phyloP scores from a whole-genome alignment of 2,329 filamentous ascomycete genomes.

The Immersiporthe knoxdaviesiana region DNA sequence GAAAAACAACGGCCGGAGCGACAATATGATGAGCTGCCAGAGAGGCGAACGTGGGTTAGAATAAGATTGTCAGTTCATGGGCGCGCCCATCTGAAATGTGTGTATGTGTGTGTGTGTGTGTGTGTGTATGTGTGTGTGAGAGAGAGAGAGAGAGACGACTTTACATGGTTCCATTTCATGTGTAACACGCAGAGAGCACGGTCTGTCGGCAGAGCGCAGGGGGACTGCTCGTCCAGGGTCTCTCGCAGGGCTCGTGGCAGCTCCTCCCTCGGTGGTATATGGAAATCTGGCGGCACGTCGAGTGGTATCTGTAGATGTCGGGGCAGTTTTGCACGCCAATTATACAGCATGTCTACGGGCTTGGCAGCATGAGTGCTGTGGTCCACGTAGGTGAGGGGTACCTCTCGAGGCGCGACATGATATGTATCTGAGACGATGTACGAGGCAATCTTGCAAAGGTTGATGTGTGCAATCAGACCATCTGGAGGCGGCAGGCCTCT shows the following conservation, averaged over 20 bases:
- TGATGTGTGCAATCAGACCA: constrained; percentile 51
- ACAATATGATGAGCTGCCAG: constrained; percentile 51
- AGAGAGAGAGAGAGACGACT: constrained; percentile 1
- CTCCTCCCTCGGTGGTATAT: background rate
- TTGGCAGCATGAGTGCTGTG: constrained; percentile 41
- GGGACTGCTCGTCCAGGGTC: background rate
- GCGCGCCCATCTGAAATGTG: background rate
- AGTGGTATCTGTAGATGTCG: constrained; percentile 40
- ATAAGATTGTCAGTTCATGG: constrained; percentile 8
- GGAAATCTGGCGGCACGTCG: constrained; percentile 38
- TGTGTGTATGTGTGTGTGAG: too few relatives aligned
- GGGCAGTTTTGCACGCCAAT: constrained; percentile 34
- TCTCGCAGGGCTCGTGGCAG: constrained; percentile 35
- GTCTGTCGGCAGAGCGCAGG: constrained; percentile 35
- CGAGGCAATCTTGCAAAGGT: constrained; percentile 51
- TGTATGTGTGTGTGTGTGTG: too few relatives aligned
- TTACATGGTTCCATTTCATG: constrained; percentile 52
- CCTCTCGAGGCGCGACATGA: constrained; percentile 39
- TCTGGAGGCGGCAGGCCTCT: constrained; percentile 49
- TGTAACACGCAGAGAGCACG: constrained; percentile 50
- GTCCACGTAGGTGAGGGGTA: background rate
- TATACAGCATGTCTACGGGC: constrained; percentile 46
- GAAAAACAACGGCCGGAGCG: constrained; percentile 53
- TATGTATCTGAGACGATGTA: constrained; percentile 54
- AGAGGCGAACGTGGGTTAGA: background rate